Evolutionary conservation across 23 red algal species (phyloP), one percentile per base, ranked within the genome.

Genomic region (Chondrus crispus): DNA sequence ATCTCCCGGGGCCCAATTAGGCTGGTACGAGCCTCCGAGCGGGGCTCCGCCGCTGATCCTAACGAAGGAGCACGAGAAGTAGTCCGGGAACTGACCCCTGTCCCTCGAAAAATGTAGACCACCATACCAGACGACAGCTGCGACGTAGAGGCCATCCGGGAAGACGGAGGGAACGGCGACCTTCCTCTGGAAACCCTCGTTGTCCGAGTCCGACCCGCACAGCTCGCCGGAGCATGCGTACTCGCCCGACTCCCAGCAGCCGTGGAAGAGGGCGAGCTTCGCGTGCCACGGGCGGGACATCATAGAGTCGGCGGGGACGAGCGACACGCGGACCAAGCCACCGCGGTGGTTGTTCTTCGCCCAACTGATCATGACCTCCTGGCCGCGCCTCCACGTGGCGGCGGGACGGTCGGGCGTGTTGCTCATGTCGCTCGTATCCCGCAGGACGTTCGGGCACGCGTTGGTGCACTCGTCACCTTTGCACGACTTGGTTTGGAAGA

Each of bases 211-310:
- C 22, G 38, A 39, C 10, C 71, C 71, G 1, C 71, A 77, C 24
- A 35, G n/a, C 28, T 77, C 44, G 13, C 8, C 11, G 44, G 37
- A 26, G 71, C 71, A 77, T 26, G 26, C 71, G 38, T 77, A 38
- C 38, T 77, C 71, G 26, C 71, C 71, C 12, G 33, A 36, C 70
- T 76, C 70, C 70, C 70, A 76, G 41, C 70, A 76, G 24, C 70
- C 70, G 36, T 43, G 33, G 10, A 36, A 40, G 30, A 76, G 20
- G 26, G 70, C 43, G 33, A 76, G 38, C 8, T n/a, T 24, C 28
- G 33, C 38, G 41, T 76, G 70, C 9, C 26, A 24, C 1, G 70
- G 9, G 36, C 41, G 33, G 70, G 35, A 11, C 10, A 36, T 40
- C 11, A 12, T 24, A 11, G 24, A 14, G 7, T 39, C 24, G 10